These are phyloP conservation scores for Iberis amara DNA, from an alignment of 441 rosid species.

Conservation along the genomic window DNA sequence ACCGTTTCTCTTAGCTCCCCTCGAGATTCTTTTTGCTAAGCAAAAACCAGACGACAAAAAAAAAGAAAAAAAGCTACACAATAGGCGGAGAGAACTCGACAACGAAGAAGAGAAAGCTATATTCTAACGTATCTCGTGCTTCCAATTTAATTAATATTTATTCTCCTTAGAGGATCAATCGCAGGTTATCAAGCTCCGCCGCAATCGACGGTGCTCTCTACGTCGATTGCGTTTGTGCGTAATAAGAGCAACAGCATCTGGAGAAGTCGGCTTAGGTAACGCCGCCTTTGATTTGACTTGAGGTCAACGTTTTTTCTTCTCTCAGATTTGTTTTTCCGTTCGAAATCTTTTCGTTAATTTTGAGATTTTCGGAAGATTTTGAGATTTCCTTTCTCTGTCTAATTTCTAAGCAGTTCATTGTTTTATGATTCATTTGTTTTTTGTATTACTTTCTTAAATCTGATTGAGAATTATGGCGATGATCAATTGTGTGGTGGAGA, in stretches of 20 bases:
- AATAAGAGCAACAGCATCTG: slow-evolving; percentile 11
- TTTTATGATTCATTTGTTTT: not conserved
- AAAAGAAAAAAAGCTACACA: too few species aligned
- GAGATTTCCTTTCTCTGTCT: slow-evolving; percentile 4
- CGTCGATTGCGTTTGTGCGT: slow-evolving; percentile 18
- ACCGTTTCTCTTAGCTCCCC: slow-evolving; percentile 33
- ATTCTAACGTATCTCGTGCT: slow-evolving; percentile 20
- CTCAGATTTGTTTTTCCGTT: slow-evolving; percentile 25
- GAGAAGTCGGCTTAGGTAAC: slow-evolving; percentile 21
- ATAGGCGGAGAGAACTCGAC: slow-evolving; percentile 25
- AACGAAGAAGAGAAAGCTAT: slow-evolving; percentile 25
- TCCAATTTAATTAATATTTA: not conserved
- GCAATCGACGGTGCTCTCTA: slow-evolving; percentile 27
- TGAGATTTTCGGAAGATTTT: slow-evolving; percentile 2
- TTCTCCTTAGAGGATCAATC: slow-evolving; percentile 21
- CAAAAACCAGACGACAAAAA: slow-evolving; percentile 31
- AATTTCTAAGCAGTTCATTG: not conserved
- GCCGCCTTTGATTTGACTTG: slow-evolving; percentile 25
- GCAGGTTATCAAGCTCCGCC: slow-evolving; percentile 22
- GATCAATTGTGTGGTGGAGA: slow-evolving; percentile 22
- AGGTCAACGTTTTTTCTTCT: slow-evolving; percentile 33
- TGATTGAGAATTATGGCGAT: slow-evolving; percentile 23
- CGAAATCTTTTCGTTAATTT: slow-evolving; percentile 21
- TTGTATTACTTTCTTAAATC: slow-evolving; percentile 7
- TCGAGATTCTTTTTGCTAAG: slow-evolving; percentile 34